Conservation (phyloP, 1,139 yeast genomes). For the Saccharomycopsis hybrid region DNA sequence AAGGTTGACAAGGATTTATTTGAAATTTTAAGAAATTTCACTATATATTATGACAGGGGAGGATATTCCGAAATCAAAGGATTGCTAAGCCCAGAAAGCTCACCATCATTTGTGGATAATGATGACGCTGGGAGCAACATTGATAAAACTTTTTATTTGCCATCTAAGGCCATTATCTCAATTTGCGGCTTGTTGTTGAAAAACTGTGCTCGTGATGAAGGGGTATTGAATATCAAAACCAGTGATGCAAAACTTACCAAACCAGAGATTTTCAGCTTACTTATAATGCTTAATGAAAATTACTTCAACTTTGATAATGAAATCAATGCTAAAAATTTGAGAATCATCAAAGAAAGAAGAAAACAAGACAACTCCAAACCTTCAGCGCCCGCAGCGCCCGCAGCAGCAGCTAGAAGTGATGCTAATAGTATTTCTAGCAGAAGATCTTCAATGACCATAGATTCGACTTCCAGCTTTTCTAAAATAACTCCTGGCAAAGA, state of each 20-base stretch:
- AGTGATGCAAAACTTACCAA: slow-evolving; percentile 9
- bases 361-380: not conserved
- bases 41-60: slow-evolving; percentile 20
- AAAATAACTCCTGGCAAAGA: slow-evolving; percentile 5
- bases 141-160: slow-evolving; percentile 14
- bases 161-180: slow-evolving; percentile 20
- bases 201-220: slow-evolving; percentile 9
- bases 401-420: not conserved
- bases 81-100: slow-evolving; percentile 11
- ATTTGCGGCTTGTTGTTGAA: slow-evolving; percentile 18
- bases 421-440: slow-evolving; percentile 8
- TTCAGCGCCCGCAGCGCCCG: not conserved
- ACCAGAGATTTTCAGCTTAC: slow-evolving; percentile 20
- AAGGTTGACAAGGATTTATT: slow-evolving; percentile 20
- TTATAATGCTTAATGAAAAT: slow-evolving; percentile 20
- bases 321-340: slow-evolving; percentile 17
- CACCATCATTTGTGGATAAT: slow-evolving; percentile 6
- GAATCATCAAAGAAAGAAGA: slow-evolving; percentile 11
- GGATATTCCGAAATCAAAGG: slow-evolving; percentile 18
- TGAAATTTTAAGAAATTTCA: slow-evolving; percentile 18
- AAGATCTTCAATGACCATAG: slow-evolving; percentile 17
- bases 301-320: slow-evolving; percentile 21
- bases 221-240: slow-evolving; percentile 6
- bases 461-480: slow-evolving; percentile 7
- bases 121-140: not conserved